Conservation (phyloP, 2,329 filamentous ascomycete species). For the Aspergillus ruber region DNA sequence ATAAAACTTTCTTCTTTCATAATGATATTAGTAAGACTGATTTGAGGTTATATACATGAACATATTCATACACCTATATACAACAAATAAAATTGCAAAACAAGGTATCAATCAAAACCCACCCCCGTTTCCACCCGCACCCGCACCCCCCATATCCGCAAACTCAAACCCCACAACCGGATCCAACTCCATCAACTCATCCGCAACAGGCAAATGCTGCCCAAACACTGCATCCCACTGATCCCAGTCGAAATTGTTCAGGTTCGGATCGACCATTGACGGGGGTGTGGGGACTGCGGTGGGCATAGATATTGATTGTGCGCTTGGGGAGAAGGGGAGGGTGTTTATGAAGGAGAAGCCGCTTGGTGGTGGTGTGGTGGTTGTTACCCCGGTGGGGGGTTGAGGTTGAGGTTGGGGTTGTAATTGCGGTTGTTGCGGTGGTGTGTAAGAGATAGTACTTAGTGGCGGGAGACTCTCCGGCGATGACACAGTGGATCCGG, state of each 20-base stretch:
- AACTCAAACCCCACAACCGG: conserved; percentile 30
- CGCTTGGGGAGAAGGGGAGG: conserved; percentile 10
- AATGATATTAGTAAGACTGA: too few relatives aligned
- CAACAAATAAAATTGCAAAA: not conserved
- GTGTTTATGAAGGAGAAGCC: conserved; percentile 17
- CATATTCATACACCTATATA: not conserved
- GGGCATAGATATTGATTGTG: conserved; percentile 1
- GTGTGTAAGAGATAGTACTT: conserved; percentile 7
- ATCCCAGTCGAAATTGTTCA: conserved; percentile 45
- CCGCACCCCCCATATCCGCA: conserved; percentile 17
- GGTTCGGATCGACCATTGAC: conserved; percentile 34
- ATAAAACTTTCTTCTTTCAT: too few relatives aligned
- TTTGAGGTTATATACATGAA: not conserved
- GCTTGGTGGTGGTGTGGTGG: conserved; percentile 4
- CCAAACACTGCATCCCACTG: conserved; percentile 46
- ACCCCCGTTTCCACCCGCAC: conserved; percentile 1
- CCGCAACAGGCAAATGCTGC: conserved; percentile 39
- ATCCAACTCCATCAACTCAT: conserved; percentile 39
- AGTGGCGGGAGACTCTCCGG: conserved; percentile 8
- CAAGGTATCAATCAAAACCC: not conserved
- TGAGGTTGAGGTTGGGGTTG: not conserved
- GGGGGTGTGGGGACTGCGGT: conserved; percentile 25
- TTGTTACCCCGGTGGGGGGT: not conserved
- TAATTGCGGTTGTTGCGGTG: not conserved
- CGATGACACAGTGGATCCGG: conserved; percentile 10